Percentiles rank a stretch among this genome's conserved stretches.
These are phyloP conservation scores for Macrotyloma uniflorum DNA, from an alignment of 306 rosid genomes.

Conservation along the genomic window DNA sequence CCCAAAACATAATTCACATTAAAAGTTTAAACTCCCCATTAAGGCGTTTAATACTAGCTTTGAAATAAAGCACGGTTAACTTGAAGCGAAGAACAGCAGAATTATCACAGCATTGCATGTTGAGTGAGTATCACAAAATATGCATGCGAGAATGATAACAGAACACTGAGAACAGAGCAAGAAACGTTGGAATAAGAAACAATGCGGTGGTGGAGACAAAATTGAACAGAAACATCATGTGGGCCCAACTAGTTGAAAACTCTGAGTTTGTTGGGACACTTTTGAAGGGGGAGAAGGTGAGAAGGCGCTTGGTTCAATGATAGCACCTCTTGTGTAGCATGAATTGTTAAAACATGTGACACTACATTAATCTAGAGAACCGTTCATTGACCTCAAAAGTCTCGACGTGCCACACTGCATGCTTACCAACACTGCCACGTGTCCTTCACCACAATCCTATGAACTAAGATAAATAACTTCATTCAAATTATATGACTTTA, in stretches of 20 bases:
- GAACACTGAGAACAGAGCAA: not conserved
- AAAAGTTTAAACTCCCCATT: not conserved
- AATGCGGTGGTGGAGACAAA: not conserved
- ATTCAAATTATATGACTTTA: too few species aligned
- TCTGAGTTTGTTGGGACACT: not conserved
- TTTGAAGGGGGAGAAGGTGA: not conserved
- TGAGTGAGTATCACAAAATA: not conserved
- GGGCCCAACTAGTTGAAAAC: conserved; percentile 22
- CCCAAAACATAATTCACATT: not conserved
- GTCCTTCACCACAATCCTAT: too few species aligned
- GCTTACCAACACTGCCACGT: conserved; percentile 19
- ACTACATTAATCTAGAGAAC: not conserved
- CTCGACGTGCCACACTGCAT: conserved; percentile 7
- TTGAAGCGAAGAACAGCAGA: not conserved
- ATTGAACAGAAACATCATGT: not conserved
- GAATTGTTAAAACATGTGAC: conserved; percentile 21
- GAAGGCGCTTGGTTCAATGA: not conserved
- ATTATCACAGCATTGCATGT: not conserved
- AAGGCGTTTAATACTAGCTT: not conserved
- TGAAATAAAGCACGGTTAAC: not conserved
- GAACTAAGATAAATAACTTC: too few species aligned
- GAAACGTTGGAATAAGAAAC: not conserved
- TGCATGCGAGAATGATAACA: not conserved
- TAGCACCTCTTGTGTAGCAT: not conserved
- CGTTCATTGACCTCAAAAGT: not conserved